Percentiles rank a stretch among this genome's conserved stretches.
These are phyloP conservation scores for Colletotrichum navitas DNA, from an alignment of 2,329 filamentous ascomycete genomes.

Conservation along the genomic window DNA sequence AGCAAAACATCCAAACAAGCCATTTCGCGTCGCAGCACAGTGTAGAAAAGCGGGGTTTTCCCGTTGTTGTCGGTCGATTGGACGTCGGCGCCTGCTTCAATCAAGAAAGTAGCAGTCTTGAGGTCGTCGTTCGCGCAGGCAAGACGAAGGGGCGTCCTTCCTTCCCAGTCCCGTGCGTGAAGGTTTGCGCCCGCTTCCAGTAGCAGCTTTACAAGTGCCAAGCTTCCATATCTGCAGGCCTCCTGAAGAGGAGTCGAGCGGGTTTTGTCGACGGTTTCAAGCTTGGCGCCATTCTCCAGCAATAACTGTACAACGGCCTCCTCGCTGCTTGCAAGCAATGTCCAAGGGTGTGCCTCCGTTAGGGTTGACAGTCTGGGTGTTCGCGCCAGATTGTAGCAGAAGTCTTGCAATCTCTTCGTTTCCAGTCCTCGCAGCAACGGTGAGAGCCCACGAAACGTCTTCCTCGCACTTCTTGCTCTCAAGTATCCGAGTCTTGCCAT, in stretches of 20 bases:
- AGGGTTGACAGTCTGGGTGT: rapidly evolving
- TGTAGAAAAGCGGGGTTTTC: background rate
- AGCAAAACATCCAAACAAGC: background rate
- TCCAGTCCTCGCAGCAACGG: background rate
- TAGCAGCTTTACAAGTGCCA: background rate
- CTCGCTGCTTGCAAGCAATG: background rate
- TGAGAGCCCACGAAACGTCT: background rate
- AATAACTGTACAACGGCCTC: background rate
- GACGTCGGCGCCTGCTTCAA: background rate
- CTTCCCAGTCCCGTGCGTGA: rapidly evolving
- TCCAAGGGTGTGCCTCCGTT: background rate
- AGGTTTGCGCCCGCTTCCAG: background rate
- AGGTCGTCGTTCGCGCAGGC: rapidly evolving
- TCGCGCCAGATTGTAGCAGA: background rate
- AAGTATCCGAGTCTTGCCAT: rapidly evolving
- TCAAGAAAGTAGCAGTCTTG: background rate
- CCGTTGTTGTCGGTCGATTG: background rate
- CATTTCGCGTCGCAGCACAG: no score
- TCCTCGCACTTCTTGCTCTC: background rate
- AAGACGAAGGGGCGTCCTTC: background rate
- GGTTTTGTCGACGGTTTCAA: rapidly evolving
- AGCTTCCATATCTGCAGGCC: rapidly evolving
- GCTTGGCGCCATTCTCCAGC: background rate
- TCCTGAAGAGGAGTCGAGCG: rapidly evolving
- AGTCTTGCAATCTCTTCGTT: background rate